A percentile compares a stretch with the other conserved stretches of the same genome.
phyloP scores from a whole-genome alignment of 2,329 filamentous ascomycete genomes.

The Stagonosporopsis chrysanthemi region DNA sequence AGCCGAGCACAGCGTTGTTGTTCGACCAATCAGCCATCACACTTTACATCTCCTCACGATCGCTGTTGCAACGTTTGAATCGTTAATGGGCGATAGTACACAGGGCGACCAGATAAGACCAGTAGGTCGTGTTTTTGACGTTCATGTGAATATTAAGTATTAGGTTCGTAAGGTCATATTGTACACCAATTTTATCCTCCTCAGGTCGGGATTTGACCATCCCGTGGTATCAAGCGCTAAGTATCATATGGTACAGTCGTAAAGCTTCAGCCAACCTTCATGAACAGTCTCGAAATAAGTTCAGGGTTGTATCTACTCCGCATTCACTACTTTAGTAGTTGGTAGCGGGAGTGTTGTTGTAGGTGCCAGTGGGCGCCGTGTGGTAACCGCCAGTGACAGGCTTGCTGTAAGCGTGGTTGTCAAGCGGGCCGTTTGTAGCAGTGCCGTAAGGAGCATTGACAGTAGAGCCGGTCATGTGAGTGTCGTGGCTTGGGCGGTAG shows the following conservation, averaged over 20 bases:
- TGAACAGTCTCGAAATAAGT: background rate
- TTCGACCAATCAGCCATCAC: background rate
- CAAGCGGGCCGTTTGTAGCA: conserved; percentile 9
- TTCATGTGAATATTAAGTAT: conserved; percentile 1
- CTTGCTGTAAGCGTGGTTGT: conserved; percentile 44
- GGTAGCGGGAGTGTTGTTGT: conserved; percentile 37
- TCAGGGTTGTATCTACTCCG: too few relatives aligned
- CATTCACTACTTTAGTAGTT: conserved; percentile 30
- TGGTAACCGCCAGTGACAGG: conserved; percentile 54
- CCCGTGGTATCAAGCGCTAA: conserved; percentile 20
- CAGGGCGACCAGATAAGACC: too few relatives aligned
- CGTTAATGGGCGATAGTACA: too few relatives aligned
- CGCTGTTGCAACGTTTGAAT: too few relatives aligned
- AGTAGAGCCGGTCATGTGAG: conserved; percentile 59
- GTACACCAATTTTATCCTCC: conserved; percentile 8
- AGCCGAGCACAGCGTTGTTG: background rate
- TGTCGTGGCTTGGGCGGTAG: conserved; percentile 57
- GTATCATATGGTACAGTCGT: conserved; percentile 12
- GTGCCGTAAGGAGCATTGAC: conserved; percentile 47
- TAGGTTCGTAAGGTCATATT: conserved; percentile 22
- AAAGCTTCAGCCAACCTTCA: conserved; percentile 9
- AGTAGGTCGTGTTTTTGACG: too few relatives aligned
- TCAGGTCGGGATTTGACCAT: conserved; percentile 1
- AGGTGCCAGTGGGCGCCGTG: conserved; percentile 54
- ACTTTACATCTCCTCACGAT: background rate